A percentile compares a stretch with the other conserved stretches of the same genome.
phyloP scores from a whole-genome alignment of 2,329 filamentous ascomycete species.

The Stachybotrys chlorohalonatus region DNA sequence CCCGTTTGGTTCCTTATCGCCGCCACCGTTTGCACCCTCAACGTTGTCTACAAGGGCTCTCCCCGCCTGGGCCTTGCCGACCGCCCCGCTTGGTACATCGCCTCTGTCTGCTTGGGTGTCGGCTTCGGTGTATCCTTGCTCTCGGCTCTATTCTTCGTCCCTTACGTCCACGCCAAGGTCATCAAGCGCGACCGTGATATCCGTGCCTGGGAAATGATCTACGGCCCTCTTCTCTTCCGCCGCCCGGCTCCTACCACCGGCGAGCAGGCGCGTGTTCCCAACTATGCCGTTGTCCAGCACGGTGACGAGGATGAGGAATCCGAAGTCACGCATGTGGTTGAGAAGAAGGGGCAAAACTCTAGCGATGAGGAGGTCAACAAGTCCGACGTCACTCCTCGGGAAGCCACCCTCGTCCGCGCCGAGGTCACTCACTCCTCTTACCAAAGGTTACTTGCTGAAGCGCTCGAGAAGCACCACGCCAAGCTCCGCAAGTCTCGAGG shows the following conservation, averaged over 20 bases:
- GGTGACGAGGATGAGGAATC: slow-evolving; percentile 37
- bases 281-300: slow-evolving; percentile 71
- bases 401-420: slow-evolving; percentile 32
- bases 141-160: slow-evolving; percentile 60
- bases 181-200: slow-evolving; percentile 57
- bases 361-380: slow-evolving; percentile 13
- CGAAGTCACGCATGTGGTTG: slow-evolving; percentile 19
- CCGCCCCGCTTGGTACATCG: slow-evolving; percentile 60
- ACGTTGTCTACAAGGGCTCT: slow-evolving; percentile 74
- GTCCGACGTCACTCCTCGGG: slow-evolving; percentile 6
- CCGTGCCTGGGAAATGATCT: slow-evolving; percentile 51
- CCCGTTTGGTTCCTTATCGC: slow-evolving; percentile 73
- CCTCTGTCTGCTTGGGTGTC: slow-evolving; percentile 53
- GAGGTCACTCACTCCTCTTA: slow-evolving; percentile 46
- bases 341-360: slow-evolving; percentile 6
- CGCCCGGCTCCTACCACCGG: slow-evolving; percentile 45
- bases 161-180: slow-evolving; percentile 54
- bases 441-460: slow-evolving; percentile 50
- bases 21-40: slow-evolving; percentile 64
- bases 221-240: slow-evolving; percentile 53
- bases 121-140: slow-evolving; percentile 41
- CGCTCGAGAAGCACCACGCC: slow-evolving; percentile 49
- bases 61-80: slow-evolving; percentile 27
- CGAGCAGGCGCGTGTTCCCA: slow-evolving; percentile 51
- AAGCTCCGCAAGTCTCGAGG: slow-evolving; percentile 54